phyloP scores from a whole-genome alignment of 179 eudicot genomes.

The Kewa caespitosa region DNA sequence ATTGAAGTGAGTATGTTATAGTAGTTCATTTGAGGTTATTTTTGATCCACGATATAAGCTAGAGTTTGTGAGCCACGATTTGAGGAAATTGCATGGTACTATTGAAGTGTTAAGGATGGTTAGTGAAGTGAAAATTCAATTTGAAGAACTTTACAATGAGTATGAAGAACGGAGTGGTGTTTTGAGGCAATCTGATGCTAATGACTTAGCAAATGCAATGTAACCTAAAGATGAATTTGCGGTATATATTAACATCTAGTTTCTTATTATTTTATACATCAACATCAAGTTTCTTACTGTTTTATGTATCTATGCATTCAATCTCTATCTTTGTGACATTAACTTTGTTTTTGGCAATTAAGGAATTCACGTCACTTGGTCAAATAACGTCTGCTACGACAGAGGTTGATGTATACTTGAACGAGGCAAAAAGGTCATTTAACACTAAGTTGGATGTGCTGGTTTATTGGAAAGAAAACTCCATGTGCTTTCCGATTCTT shows the following conservation, averaged over 20 bases:
- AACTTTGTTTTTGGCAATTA: no score
- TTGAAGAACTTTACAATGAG: not conserved
- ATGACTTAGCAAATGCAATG: no score
- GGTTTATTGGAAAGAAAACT: not conserved
- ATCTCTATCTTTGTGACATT: not conserved
- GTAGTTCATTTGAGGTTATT: not conserved
- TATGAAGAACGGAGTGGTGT: not conserved
- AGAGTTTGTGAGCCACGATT: not conserved
- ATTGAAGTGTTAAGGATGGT: not conserved
- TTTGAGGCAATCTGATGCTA: not conserved
- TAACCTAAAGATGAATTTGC: no score
- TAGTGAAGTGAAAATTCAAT: not conserved
- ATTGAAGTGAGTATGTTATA: slow-evolving; percentile 13
- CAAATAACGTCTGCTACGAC: not conserved
- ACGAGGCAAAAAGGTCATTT: not conserved
- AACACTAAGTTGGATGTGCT: not conserved
- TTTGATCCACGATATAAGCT: not conserved
- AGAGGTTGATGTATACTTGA: not conserved
- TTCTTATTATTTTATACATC: no score
- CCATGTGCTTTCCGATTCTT: not conserved
- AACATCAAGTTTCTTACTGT: not conserved
- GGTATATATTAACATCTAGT: not conserved
- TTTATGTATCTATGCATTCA: not conserved
- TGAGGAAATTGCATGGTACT: not conserved
- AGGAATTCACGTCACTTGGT: not conserved